Conservation (phyloP, 2,329 filamentous ascomycete species). For the Aspergillus hiratsukae region DNA sequence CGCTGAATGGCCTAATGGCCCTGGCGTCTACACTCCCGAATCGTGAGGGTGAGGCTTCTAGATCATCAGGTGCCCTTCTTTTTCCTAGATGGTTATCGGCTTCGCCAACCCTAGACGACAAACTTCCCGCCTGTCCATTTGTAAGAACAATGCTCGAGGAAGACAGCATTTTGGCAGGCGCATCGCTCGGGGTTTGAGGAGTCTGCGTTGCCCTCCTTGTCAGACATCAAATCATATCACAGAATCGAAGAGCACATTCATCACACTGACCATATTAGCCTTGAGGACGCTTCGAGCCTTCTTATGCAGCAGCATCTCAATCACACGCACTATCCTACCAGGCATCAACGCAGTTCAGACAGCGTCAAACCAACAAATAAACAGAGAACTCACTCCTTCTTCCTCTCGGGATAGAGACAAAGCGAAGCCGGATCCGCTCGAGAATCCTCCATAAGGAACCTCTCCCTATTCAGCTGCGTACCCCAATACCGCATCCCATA, state of each 20-base stretch:
- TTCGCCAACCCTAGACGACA: not conserved
- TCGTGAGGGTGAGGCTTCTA: not conserved
- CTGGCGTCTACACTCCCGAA: not conserved
- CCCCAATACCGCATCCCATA: conserved; percentile 22
- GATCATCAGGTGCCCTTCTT: not conserved
- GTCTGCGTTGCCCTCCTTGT: not conserved
- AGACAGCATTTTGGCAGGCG: not conserved
- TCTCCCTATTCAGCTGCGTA: conserved; percentile 8
- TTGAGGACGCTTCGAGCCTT: conserved; percentile 10
- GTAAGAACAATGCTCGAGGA: not conserved
- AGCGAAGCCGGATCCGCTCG: conserved; percentile 8
- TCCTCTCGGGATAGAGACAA: conserved; percentile 15
- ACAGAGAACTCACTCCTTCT: conserved; percentile 14
- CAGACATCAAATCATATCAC: not conserved
- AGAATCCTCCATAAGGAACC: conserved; percentile 17
- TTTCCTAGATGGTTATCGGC: not conserved
- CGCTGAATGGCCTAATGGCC: conserved; percentile 1
- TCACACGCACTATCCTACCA: conserved; percentile 10
- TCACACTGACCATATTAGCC: not conserved
- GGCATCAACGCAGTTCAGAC: not conserved
- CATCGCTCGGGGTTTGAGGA: not conserved
- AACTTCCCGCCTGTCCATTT: not conserved
- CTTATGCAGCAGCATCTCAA: conserved; percentile 15
- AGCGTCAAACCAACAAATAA: not conserved
- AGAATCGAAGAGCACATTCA: not conserved